Conservation (phyloP, 192 early-diverging fungal species). For the Haplosporangium gracile region DNA sequence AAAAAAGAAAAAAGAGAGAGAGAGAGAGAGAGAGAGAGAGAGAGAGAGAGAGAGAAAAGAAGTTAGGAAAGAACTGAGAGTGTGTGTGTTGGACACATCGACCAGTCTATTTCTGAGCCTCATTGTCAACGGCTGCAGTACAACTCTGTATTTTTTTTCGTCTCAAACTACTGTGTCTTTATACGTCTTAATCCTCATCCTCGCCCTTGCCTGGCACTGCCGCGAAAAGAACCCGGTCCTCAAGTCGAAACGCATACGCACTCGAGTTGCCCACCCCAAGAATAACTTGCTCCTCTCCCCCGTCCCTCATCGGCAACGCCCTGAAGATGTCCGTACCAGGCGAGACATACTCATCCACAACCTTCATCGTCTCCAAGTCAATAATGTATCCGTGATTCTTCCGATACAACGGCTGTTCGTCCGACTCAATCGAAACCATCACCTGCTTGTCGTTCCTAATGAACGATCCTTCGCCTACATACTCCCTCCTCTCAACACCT, state of each 20-base stretch:
- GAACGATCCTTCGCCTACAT: not conserved
- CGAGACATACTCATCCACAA: not conserved
- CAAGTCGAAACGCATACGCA: not conserved
- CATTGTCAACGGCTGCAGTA: no score
- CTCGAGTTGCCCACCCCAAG: not conserved
- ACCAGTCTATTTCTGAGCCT: no score
- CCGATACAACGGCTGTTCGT: constrained; percentile 1
- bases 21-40: no score
- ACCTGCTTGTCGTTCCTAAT: not conserved
- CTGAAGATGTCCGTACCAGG: not conserved
- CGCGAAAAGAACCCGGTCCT: not conserved
- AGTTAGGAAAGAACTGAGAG: no score
- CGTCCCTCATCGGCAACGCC: not conserved
- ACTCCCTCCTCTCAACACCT: not conserved
- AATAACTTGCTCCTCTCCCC: not conserved
- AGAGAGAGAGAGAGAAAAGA: no score
- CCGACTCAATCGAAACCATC: not conserved
- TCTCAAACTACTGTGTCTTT: no score
- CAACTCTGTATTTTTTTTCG: no score
- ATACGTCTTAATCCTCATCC: not conserved
- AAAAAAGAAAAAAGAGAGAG: no score
- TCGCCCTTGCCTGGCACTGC: not conserved
- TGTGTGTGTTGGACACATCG: no score
- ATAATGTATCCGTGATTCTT: not conserved
- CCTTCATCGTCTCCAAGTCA: not conserved